A percentile compares a stretch with the other conserved stretches of the same genome.
Conservation (phyloP, 805 yeast species). For the Sugiyamaella valdiviana region DNA sequence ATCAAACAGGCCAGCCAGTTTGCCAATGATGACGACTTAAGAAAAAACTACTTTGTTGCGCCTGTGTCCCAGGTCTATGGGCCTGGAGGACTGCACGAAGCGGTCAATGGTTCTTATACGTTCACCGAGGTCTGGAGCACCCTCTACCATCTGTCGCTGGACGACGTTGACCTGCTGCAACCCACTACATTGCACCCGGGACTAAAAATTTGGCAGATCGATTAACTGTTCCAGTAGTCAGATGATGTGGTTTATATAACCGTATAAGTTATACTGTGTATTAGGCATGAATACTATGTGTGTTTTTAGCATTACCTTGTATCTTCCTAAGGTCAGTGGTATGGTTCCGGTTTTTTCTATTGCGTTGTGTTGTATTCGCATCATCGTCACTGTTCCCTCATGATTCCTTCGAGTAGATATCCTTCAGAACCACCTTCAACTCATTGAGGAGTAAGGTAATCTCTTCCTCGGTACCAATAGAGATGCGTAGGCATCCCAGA, state of each 20-base stretch:
- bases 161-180: constrained; percentile 56
- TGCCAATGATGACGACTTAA: constrained; percentile 1
- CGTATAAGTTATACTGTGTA: too few relatives aligned
- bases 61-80: constrained; percentile 31
- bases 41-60: constrained; percentile 31
- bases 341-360: too few relatives aligned
- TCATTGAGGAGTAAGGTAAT: constrained; percentile 51
- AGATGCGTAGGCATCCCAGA: constrained; percentile 76
- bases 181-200: constrained; percentile 54
- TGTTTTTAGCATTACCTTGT: neutral
- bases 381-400: neutral
- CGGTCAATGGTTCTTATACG: neutral
- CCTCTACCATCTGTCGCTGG: constrained; percentile 56
- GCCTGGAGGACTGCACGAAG: neutral
- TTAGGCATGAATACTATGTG: too few relatives aligned
- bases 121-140: constrained; percentile 25
- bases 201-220: constrained; percentile 22
- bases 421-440: constrained; percentile 31
- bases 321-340: too few relatives aligned
- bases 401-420: neutral
- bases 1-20: constrained; percentile 5
- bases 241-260: too few relatives aligned
- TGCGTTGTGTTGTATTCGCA: neutral
- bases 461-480: constrained; percentile 80
- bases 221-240: neutral